Base-by-base conservation (phyloP, 2,329 filamentous ascomycete genomes). In the Colletotrichum lupini region DNA sequence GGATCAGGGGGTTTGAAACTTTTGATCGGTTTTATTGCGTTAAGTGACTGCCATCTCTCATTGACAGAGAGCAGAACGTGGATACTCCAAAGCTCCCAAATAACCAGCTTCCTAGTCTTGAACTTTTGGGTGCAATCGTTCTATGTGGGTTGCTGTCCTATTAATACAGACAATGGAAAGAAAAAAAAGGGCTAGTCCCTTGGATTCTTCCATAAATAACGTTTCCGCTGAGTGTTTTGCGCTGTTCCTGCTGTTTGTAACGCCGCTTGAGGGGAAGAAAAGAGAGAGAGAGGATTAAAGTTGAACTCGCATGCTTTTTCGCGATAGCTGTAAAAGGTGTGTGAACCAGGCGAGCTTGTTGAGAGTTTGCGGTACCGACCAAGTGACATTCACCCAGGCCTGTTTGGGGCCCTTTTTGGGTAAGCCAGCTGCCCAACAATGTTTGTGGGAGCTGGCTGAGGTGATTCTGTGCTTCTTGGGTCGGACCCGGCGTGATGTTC, bases 121-220 rank as follows among this genome's bases (percentile, higher is more conserved):
- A 71, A 73, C 71, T 73, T 67, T 72, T 72, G 57, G 35, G 32
- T 35, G 32, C 32, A 5, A 16, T 63, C 58, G 61, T 61, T 73
- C 78, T 79, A 79, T 80, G 72, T 35, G 65, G 53, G 71, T 75
- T 75, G 66, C 46, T 70, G 74, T 70, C 73, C 65, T 81, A 81
- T 79, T 79, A 78, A 80, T 80, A 81, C 80, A 82, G 72, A 78
- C 72, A 32, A 2, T 42, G 28, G 14, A n/a, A 35, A 35, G 32
- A 35, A 12, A 9, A 9, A 22, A 71, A 35, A 70, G 52, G 24
- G 32, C 19, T n/a, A 67, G 24, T 42, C 55, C 63, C 64, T 19
- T 9, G 9, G 49, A 26, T n/a, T 9, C 37, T 35, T 35, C 52
- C 28, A 24, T 52, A 60, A 69, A 67, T 30, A 72, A 72, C 35